Evolutionary conservation across 208 protist genomes (phyloP), one percentile per base, ranked within the genome.

Genomic region (Strigomonas culicis): DNA sequence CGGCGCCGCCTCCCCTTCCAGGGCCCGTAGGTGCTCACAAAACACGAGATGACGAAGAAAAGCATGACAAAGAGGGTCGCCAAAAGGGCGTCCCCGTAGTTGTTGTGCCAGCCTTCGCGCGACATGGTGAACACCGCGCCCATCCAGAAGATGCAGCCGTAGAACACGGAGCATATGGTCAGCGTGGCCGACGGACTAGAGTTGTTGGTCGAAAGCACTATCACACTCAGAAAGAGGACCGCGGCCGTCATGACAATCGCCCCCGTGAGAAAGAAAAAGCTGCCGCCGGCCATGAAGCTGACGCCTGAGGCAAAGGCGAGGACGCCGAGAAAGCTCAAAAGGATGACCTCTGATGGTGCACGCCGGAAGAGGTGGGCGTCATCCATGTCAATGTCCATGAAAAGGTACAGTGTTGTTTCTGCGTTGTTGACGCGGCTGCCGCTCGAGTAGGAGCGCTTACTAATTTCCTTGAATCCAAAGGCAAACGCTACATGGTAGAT

Each of bases 391-490:
- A 75, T 57, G 49, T 84, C 69, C 51, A 87, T 65, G 28, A 84
- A 74, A 31, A 90, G 70, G 63, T 79, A 81, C 32, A 89, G 65
- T 1, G 70, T 79, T 0, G 58, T 50, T 22, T 77, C 63, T 24
- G 71, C 79, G 66, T 79, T 66, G 70, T 83, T 90, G 49, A 88
- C 70, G 36, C 79, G 70, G 70, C 77, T 87, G 41, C 68, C 82
- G 53, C 79, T 73, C 17, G 66, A 76, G 66, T 79, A 76, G 24
- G 83, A 76, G 8, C 71, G 50, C 41, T 44, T 68, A 32, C 70
- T 74, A 21, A 83, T 58, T 21, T 49, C 65, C 32, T 68, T 69
- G 31, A 86, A 49, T 47, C 80, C 77, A 70, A 84, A 90, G 36
- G 72, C 75, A 46, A 82, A 90, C 11, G 74, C 30, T 57, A 84